Base-by-base conservation (phyloP, 2,329 filamentous ascomycete species). In the Acrocalymma vagum region DNA sequence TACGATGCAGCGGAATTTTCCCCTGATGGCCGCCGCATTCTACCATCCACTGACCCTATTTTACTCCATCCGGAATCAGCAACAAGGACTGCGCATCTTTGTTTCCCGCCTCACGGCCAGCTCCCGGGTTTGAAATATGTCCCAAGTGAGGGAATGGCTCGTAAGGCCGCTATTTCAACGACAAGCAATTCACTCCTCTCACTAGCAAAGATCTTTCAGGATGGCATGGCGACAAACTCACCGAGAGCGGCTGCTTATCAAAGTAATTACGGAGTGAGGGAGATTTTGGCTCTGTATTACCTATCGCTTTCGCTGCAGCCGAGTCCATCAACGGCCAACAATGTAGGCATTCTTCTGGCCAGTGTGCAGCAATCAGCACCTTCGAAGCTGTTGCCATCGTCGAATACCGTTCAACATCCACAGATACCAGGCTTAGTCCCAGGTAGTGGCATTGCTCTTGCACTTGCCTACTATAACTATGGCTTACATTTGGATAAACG, bases 281-380 rank as follows among this genome's bases (percentile, higher is more conserved):
- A 99, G 61, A 97, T 99, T 24, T 73, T 99, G 23, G 90, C 92
- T 2, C 80, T 99, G 9, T 99, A 99, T 68, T 99, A 99, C 62
- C 78, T 99, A 3, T 99, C 94, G 0, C 75, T 99, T 3, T 95
- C 94, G 0, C 78, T 99, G 3, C 94, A 96, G 51, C 92, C 94
- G 31, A 97, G 94, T 59, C 94, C 94, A 2, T 99, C 94, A 0
- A 99, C 94, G 0, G 94, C 94, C 1, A 99, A 99, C 66, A 99
- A 99, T 65, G 92, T 99, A 9, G 94, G 94, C 3, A 99, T 99
- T 39, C 78, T 99, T 18, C 82, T 99, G n/a, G 94, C 94, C 5
- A 90, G 94, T 41, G 88, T 97, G 14, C 94, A 96, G 62, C 91
- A 95, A 56, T 78, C 77, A 17, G 60, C 69, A 6, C 71, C 72